Evolutionary conservation across 2,329 filamentous ascomycete species (phyloP), one percentile per base, ranked within the genome.

Genomic region (Corniculantispora saksenae): DNA sequence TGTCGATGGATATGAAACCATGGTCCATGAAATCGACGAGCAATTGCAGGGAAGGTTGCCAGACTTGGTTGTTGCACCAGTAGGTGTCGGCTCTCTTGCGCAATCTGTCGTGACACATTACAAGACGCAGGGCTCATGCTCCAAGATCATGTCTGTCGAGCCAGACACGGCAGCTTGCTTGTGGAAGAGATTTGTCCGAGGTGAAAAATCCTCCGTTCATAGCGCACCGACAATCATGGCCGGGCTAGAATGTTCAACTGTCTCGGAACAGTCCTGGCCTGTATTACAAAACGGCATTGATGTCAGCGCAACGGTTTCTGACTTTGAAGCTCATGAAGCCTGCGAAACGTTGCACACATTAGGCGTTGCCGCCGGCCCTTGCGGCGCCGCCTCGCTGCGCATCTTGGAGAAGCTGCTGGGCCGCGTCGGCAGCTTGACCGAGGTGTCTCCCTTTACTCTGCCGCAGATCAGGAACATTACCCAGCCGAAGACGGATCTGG

Each of bases 361-460:
- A 1, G 80, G 78, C 0, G 72, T 91, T 0, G 73, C 76, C 43
- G 81, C 82, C 32, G 89, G 89, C 0, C 89, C 89, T 1, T 91
- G 89, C 72, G 89, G 89, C 21, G 85, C 83, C 17, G 89, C 88
- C 0, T 84, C 89, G 0, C 92, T 91, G 73, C 81, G 91, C 40
- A 89, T 92, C 65, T 74, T 95, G 23, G 91, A 95, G 80, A 90
- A 91, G 71, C 74, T 95, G 70, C 81, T 96, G 1, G 92, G 92
- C 0, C 80, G 91, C 47, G 86, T 93, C 12, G 78, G 85, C 6
- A 85, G 80, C 66, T 72, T 92, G 69, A 78, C 72, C 13, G 76
- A 77, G 15, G 79, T 73, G 1, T 72, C 61, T 17, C 72, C 80
- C 0, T 83, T 84, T 32, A 76, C 75, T 3, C 73, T 72, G 12